Conservation (phyloP, 139 green algal genomes). For the Asterochloris sp. region DNA sequence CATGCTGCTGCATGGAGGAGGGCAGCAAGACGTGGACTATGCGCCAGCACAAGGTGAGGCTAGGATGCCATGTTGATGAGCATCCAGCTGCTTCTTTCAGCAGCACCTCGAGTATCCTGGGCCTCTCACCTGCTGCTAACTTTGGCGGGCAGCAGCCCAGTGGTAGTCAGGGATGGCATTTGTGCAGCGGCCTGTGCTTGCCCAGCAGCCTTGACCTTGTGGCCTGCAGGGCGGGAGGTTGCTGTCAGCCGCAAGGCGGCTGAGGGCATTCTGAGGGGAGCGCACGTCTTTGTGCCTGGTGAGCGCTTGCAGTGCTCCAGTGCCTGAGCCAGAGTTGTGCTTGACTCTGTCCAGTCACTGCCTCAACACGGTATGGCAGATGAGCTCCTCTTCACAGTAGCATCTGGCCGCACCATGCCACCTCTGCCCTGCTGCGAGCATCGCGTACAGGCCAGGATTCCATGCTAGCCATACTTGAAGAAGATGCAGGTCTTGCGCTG, state of each 20-base stretch:
- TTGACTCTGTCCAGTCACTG: not conserved
- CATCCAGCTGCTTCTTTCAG: not conserved
- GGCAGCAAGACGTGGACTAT: constrained; percentile 54
- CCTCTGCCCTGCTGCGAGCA: no score
- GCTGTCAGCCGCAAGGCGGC: constrained; percentile 75
- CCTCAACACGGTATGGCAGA: no score
- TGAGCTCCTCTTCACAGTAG: no score
- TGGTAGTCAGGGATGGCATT: not conserved
- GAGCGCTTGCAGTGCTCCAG: no score
- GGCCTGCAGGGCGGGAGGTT: constrained; percentile 57
- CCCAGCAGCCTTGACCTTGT: not conserved
- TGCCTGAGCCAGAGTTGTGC: not conserved
- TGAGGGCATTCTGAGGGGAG: constrained; percentile 80
- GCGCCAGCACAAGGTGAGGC: not conserved
- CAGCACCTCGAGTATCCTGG: not conserved
- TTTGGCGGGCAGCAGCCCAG: no score
- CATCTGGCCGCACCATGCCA: no score
- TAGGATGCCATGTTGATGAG: not conserved
- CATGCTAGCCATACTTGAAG: no score
- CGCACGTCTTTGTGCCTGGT: constrained; percentile 74
- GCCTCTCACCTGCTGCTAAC: not conserved
- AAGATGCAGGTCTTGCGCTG: no score
- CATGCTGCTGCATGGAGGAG: constrained; percentile 50
- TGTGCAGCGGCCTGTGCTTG: not conserved
- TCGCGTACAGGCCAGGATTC: no score